Percentiles rank a stretch among this genome's conserved stretches.
These are phyloP conservation scores for Aeminium ludgeri DNA, from an alignment of 495 filamentous ascomycete genomes.

Conservation along the genomic window DNA sequence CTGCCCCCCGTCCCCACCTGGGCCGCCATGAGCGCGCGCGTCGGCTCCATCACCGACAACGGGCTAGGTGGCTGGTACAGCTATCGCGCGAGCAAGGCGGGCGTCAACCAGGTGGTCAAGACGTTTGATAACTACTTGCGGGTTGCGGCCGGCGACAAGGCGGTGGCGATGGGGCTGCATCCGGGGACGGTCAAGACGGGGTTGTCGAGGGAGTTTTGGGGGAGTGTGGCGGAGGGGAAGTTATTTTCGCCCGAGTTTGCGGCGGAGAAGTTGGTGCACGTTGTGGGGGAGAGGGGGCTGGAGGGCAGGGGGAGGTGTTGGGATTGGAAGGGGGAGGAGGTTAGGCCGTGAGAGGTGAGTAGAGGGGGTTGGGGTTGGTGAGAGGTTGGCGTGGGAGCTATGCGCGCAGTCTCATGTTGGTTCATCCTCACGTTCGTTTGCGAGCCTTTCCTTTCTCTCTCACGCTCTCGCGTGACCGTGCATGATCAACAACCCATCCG, in stretches of 20 bases:
- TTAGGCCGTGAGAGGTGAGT: conserved; percentile 38
- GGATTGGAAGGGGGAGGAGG: conserved; percentile 62
- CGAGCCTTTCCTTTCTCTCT: not conserved
- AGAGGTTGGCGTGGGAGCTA: not conserved
- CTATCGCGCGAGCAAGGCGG: conserved; percentile 29
- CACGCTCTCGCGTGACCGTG: not conserved
- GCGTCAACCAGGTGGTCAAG: conserved; percentile 50
- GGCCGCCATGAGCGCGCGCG: conserved; percentile 56
- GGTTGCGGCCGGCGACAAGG: conserved; percentile 36
- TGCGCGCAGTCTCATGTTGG: not conserved
- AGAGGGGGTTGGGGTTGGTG: not conserved
- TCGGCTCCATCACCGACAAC: conserved; percentile 52
- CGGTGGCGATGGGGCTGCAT: conserved; percentile 54
- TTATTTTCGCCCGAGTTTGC: conserved; percentile 46
- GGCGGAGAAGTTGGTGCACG: conserved; percentile 39
- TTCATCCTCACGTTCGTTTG: not conserved
- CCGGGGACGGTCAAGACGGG: conserved; percentile 69
- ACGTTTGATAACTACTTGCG: conserved; percentile 55
- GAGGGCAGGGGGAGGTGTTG: conserved; percentile 50
- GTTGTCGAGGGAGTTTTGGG: conserved; percentile 58
- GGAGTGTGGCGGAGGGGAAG: conserved; percentile 36
- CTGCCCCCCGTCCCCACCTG: conserved; percentile 37
- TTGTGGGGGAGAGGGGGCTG: conserved; percentile 32
- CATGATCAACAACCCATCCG: not conserved
- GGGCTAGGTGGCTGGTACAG: conserved; percentile 27